Evolutionary conservation across 306 rosid species (phyloP), one percentile per base, ranked within the genome.

Genomic region (Vicia faba): DNA sequence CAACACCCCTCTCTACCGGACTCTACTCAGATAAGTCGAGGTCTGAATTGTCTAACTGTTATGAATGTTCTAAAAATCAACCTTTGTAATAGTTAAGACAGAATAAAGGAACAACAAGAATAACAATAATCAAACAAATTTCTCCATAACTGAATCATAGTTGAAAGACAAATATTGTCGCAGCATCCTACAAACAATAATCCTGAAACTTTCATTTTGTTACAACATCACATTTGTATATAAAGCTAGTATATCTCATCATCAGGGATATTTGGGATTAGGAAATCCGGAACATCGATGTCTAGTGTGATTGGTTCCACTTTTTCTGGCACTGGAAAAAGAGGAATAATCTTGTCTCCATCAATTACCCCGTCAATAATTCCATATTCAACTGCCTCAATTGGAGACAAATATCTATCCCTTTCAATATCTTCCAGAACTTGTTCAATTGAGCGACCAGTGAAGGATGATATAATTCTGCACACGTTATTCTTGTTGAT

Each of bases 341-440:
- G 87, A 73, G 97, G 96, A 69, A 93, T 81, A 71, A 93, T 86
- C 76, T 77, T 83, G 26, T 88, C 97, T 55, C 79, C 76, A 33
- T 93, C 96, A 11, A 93, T 93, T 16, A 93, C 97, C 20, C 91
- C 96, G 54, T 90, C 96, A 29, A 88, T 79, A 15, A 90, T 76
- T 86, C 97, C 99, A 83, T 88, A 93, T 63, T 93, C 98, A 64
- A 90, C 97, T 4, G 89, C 98, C 79, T 93, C 98, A 56, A 90
- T 93, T 35, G 97, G 97, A 39, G 98, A 89, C 95, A 93, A 76
- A 19, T 93, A 93, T 45, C 84, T 85, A 79, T 93, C 98, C 80
- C 91, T 73, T 41, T 93, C 97, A 11, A 93, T 88, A 71, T 93
- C 97, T 63, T 84, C 86, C 80, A 79, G 82, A 64, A 93, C 91